phyloP scores from a whole-genome alignment of 257 asterid genomes.

The Solanum gandarillasii region DNA sequence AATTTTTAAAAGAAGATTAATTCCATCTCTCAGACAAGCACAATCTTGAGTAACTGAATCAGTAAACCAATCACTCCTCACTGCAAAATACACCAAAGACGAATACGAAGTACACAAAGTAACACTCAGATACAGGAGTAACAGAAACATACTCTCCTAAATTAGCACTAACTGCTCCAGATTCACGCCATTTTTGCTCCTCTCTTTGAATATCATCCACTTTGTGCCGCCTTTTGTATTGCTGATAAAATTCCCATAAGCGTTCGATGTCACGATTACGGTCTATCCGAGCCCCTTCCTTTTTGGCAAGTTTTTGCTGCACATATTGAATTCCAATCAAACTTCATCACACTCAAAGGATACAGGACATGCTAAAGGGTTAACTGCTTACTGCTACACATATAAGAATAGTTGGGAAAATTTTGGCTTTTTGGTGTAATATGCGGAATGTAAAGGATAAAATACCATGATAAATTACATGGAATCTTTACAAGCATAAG shows the following conservation, averaged over 20 bases:
- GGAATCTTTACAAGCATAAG: not conserved
- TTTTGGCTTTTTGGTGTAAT: not conserved
- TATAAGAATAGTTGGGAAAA: not conserved
- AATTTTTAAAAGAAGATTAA: not conserved
- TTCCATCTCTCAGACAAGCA: not conserved
- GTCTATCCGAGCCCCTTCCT: conserved; percentile 72
- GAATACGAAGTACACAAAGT: not conserved
- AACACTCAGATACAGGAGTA: not conserved
- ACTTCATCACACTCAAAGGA: not conserved
- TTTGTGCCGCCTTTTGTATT: conserved; percentile 70
- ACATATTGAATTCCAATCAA: not conserved
- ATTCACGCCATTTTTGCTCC: conserved; percentile 84
- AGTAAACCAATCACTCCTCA: not conserved
- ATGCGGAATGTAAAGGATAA: not conserved
- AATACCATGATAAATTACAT: not conserved
- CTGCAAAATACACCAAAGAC: not conserved
- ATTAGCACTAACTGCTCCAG: conserved; percentile 64
- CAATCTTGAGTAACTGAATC: not conserved
- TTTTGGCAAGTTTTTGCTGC: conserved; percentile 96
- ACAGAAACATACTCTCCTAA: conserved; percentile 57
- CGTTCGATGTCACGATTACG: conserved; percentile 78
- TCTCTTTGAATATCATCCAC: conserved; percentile 84
- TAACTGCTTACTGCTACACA: not conserved
- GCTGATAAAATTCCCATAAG: conserved; percentile 84
- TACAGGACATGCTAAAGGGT: not conserved